phyloP scores from a whole-genome alignment of 169 alveolate genomes.

The Eimeria acervulina region DNA sequence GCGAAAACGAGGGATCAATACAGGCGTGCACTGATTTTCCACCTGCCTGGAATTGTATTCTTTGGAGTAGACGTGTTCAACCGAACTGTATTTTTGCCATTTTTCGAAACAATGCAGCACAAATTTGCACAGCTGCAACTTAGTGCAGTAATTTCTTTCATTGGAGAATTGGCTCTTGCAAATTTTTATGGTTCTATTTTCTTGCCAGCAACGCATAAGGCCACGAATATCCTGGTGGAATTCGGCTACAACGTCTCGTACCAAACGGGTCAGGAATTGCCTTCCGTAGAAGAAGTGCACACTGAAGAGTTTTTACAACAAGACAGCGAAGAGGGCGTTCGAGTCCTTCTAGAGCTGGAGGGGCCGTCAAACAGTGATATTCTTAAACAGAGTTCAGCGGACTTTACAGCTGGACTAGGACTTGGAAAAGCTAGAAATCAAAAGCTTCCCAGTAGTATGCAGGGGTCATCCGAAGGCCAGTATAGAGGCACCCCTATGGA shows the following conservation, averaged over 20 bases:
- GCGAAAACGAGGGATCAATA: constrained; percentile 76
- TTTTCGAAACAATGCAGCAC: constrained; percentile 80
- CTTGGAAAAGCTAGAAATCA: neutral
- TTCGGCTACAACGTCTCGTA: constrained; percentile 81
- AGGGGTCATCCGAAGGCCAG: neutral
- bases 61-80: constrained; percentile 78
- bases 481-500: neutral
- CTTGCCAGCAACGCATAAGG: constrained; percentile 82
- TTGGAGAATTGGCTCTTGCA: constrained; percentile 74
- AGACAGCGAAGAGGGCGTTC: constrained; percentile 60
- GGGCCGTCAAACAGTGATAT: constrained; percentile 33
- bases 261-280: constrained; percentile 24
- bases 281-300: constrained; percentile 13
- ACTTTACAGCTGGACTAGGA: constrained; percentile 10
- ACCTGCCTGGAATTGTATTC: constrained; percentile 77
- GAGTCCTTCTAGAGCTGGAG: constrained; percentile 52
- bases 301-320: constrained; percentile 10
- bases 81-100: constrained; percentile 76
- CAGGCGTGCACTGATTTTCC: constrained; percentile 73
- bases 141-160: constrained; percentile 21
- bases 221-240: constrained; percentile 57
- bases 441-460: neutral
- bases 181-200: constrained; percentile 76
- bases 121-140: constrained; percentile 64
- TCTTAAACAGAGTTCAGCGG: constrained; percentile 1